These are phyloP conservation scores for Naganishia liquefaciens DNA, from an alignment of 1,284 basidiomycete species.

Conservation along the genomic window DNA sequence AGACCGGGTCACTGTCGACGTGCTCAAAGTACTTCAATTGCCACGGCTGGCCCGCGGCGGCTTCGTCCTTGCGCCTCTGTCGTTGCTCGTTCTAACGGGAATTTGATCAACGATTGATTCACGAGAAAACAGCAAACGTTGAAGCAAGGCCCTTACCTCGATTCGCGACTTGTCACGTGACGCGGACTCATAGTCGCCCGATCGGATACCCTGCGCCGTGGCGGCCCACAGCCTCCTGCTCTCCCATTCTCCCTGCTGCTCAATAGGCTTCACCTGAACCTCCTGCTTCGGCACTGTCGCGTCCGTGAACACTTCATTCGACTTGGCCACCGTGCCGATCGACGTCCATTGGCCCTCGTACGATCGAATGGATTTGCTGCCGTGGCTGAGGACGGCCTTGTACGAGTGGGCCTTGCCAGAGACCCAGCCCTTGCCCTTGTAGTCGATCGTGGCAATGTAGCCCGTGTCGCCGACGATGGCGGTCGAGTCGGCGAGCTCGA, in stretches of 20 bases:
- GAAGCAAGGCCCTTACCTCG: slow-evolving; percentile 63
- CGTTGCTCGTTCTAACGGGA: slow-evolving; percentile 78
- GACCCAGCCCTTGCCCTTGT: slow-evolving; percentile 93
- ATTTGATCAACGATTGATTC: neutral
- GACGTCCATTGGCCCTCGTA: slow-evolving; percentile 90
- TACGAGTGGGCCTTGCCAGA: slow-evolving; percentile 89
- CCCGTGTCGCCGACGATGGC: slow-evolving; percentile 81
- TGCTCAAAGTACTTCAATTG: slow-evolving; percentile 72
- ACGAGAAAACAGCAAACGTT: neutral
- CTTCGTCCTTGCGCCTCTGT: slow-evolving; percentile 82
- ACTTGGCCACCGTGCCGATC: slow-evolving; percentile 62
- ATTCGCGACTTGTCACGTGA: slow-evolving; percentile 86
- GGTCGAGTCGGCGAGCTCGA: slow-evolving; percentile 82
- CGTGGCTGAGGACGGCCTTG: slow-evolving; percentile 71
- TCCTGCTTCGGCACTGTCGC: slow-evolving; percentile 63
- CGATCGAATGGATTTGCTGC: slow-evolving; percentile 58
- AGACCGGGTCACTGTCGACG: slow-evolving; percentile 67
- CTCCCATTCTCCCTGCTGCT: slow-evolving; percentile 77
- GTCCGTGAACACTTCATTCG: slow-evolving; percentile 58
- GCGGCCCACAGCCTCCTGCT: slow-evolving; percentile 80
- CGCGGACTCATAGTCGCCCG: slow-evolving; percentile 89
- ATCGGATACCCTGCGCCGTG: slow-evolving; percentile 87
- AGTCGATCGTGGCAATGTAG: slow-evolving; percentile 74
- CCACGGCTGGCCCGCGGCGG: slow-evolving; percentile 71
- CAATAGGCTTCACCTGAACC: slow-evolving; percentile 65